A percentile compares a stretch with the other conserved stretches of the same genome.
These are phyloP conservation scores for Fusarium liriodendri DNA, from an alignment of 2,329 filamentous ascomycete species.

Conservation along the genomic window DNA sequence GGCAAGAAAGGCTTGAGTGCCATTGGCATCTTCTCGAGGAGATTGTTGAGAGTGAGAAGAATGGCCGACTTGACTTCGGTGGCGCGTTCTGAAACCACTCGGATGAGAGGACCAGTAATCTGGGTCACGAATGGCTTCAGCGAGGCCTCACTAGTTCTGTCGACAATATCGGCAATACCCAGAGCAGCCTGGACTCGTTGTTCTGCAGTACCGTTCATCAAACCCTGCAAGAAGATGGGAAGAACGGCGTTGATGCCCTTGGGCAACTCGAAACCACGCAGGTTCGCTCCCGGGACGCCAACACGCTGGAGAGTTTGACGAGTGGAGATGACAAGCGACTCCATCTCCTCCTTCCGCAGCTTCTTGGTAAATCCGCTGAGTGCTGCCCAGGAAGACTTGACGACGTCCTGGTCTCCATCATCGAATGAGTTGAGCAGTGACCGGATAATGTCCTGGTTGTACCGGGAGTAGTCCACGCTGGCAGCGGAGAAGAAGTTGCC, in stretches of 20 bases:
- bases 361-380: conserved; percentile 88
- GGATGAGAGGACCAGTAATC: conserved; percentile 96
- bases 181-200: conserved; percentile 92
- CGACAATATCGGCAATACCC: conserved; percentile 94
- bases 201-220: conserved; percentile 95
- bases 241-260: conserved; percentile 98
- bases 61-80: conserved; percentile 97
- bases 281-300: conserved; percentile 84
- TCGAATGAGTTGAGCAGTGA: conserved; percentile 92
- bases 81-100: conserved; percentile 95
- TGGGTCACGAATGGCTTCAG: conserved; percentile 96
- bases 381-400: conserved; percentile 90
- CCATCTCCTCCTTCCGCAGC: conserved; percentile 98
- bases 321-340: conserved; percentile 87
- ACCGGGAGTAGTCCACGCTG: conserved; percentile 90
- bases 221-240: conserved; percentile 95
- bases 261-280: conserved; percentile 89
- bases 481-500: conserved; percentile 86
- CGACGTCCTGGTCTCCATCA: conserved; percentile 83
- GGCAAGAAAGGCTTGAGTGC: conserved; percentile 97
- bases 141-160: conserved; percentile 87
- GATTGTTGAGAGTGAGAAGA: conserved; percentile 90
- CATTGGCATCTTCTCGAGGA: conserved; percentile 95
- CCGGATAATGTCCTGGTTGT: conserved; percentile 95
- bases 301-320: conserved; percentile 88